phyloP scores from a whole-genome alignment of 129 eudicot genomes.

The Dittrichia graveolens region DNA sequence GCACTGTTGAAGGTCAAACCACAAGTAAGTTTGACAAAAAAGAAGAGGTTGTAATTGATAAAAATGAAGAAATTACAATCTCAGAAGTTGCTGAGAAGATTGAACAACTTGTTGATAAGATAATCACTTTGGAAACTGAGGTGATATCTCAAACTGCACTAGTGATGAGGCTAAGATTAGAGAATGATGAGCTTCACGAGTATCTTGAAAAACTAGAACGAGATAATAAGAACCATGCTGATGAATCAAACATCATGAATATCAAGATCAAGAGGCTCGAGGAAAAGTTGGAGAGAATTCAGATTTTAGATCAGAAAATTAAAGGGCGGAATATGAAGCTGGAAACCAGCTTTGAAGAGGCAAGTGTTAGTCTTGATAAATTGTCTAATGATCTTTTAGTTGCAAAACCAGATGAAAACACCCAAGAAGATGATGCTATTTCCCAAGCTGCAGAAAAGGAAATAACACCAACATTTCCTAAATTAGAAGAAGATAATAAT shows the following conservation, averaged over 20 bases:
- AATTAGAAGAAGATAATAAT: conserved; percentile 7
- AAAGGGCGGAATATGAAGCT: conserved; percentile 35
- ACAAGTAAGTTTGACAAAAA: conserved; percentile 12
- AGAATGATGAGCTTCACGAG: conserved; percentile 47
- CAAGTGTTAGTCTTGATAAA: conserved; percentile 42
- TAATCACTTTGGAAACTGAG: conserved; percentile 50
- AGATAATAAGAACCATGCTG: conserved; percentile 37
- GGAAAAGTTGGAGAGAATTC: conserved; percentile 44
- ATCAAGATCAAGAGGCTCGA: conserved; percentile 52
- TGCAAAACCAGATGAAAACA: conserved; percentile 34
- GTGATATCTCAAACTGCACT: conserved; percentile 56
- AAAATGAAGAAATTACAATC: conserved; percentile 38
- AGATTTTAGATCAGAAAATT: conserved; percentile 41
- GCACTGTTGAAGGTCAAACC: neutral
- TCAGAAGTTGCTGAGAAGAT: conserved; percentile 65
- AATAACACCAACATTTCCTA: neutral
- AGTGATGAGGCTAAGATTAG: conserved; percentile 48
- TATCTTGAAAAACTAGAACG: conserved; percentile 47
- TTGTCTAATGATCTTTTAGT: conserved; percentile 42
- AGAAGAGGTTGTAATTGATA: conserved; percentile 33
- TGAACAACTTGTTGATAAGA: conserved; percentile 67
- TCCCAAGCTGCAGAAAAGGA: neutral
- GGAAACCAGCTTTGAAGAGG: conserved; percentile 39
- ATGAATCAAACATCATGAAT: conserved; percentile 39
- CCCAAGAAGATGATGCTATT: conserved; percentile 16